Conservation (phyloP, 805 yeast species). For the Saccharomycopsis microspora region DNA sequence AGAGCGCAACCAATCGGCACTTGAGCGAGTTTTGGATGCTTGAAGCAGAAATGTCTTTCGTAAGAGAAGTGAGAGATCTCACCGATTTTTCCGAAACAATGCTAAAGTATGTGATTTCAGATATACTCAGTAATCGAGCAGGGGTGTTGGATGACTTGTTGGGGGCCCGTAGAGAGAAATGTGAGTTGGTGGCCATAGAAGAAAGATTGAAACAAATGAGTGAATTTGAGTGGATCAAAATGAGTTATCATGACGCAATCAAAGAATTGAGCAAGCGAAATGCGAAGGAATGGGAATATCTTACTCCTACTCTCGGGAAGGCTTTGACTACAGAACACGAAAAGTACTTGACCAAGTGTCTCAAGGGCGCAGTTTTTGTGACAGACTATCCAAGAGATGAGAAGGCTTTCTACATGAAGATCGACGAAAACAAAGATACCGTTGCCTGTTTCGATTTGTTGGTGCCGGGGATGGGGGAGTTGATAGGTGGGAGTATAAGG, state of each 20-base stretch:
- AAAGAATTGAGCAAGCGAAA: conserved; percentile 30
- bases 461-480: conserved; percentile 86
- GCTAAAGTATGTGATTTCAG: conserved; percentile 42
- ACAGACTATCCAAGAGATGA: conserved; percentile 72
- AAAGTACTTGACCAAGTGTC: conserved; percentile 70
- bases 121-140: conserved; percentile 21
- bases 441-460: conserved; percentile 87
- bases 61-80: conserved; percentile 44
- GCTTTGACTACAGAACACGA: conserved; percentile 79
- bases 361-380: conserved; percentile 67
- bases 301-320: conserved; percentile 55
- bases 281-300: conserved; percentile 28
- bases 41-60: conserved; percentile 78
- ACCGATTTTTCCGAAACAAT: conserved; percentile 58
- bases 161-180: conserved; percentile 27
- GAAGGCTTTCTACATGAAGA: conserved; percentile 91
- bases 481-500: conserved; percentile 90
- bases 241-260: conserved; percentile 73
- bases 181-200: conserved; percentile 26
- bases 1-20: conserved; percentile 84
- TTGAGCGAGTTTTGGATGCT: conserved; percentile 96
- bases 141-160: conserved; percentile 18
- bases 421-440: conserved; percentile 35
- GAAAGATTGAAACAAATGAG: conserved; percentile 44
- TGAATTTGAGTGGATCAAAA: background rate